Evolutionary conservation across 2,329 filamentous ascomycete species (phyloP).

Genomic region (Fusarium transvaalense): DNA sequence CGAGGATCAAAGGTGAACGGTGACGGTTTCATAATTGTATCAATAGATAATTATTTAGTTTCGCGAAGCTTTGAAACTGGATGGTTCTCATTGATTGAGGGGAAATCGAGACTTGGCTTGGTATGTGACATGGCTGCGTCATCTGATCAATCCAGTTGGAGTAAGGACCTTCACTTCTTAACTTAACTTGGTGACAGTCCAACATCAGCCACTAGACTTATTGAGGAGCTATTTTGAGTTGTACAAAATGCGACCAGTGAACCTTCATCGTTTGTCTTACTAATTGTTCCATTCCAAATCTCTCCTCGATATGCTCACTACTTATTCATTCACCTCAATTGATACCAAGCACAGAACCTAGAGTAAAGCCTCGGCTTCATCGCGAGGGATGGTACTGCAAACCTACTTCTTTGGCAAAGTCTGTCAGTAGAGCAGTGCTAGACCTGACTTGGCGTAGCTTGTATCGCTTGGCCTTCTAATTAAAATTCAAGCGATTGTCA

Average conservation of each 20-base stretch:
- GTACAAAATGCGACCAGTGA: background rate
- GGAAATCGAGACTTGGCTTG: conserved; percentile 18
- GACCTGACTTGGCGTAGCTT: no score
- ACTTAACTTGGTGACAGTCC: conserved; percentile 16
- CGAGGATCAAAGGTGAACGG: conserved; percentile 28
- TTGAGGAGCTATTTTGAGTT: conserved; percentile 16
- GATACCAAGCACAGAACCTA: no score
- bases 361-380: no score
- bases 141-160: conserved; percentile 33
- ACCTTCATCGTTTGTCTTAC: background rate
- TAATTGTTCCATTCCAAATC: background rate
- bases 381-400: no score
- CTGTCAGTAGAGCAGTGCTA: no score
- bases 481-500: no score
- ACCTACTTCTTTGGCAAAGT: no score
- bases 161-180: conserved; percentile 13
- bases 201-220: conserved; percentile 20
- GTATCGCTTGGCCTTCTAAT: no score
- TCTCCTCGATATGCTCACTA: background rate
- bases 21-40: conserved; percentile 17
- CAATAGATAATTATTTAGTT: background rate
- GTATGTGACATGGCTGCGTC: conserved; percentile 31
- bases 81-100: conserved; percentile 16
- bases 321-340: background rate
- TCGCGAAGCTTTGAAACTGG: conserved; percentile 2